Conservation (phyloP, 768 basidiomycete genomes). For the Boletellus ananiceps region DNA sequence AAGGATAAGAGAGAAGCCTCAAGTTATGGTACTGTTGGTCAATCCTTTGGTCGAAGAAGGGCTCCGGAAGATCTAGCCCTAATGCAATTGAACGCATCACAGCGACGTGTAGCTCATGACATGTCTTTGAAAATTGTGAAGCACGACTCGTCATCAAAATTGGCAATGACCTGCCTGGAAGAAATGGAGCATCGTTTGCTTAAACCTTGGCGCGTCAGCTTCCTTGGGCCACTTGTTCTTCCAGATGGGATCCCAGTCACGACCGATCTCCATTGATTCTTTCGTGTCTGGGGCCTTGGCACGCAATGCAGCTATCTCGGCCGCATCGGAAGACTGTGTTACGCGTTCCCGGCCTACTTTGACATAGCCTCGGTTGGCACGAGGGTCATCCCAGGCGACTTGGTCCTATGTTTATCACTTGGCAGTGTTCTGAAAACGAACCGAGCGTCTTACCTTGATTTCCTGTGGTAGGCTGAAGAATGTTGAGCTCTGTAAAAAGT, state of each 20-base stretch:
- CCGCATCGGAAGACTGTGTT: slow-evolving; percentile 63
- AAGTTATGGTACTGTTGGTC: slow-evolving; percentile 78
- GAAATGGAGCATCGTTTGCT: slow-evolving; percentile 69
- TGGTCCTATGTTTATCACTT: slow-evolving; percentile 37
- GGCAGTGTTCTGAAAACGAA: background rate
- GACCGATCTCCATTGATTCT: slow-evolving; percentile 86
- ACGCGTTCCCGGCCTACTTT: slow-evolving; percentile 77
- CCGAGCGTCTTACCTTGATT: slow-evolving; percentile 43
- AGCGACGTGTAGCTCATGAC: slow-evolving; percentile 67
- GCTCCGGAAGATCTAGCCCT: slow-evolving; percentile 67
- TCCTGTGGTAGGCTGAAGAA: slow-evolving; percentile 68
- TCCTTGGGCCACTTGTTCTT: slow-evolving; percentile 79
- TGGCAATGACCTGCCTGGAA: slow-evolving; percentile 46
- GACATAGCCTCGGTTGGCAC: slow-evolving; percentile 83
- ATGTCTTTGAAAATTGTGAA: slow-evolving; percentile 42
- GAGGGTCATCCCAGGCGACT: slow-evolving; percentile 81
- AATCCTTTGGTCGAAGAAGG: slow-evolving; percentile 72
- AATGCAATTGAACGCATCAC: slow-evolving; percentile 87
- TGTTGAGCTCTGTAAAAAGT: slow-evolving; percentile 53
- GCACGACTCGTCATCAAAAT: background rate
- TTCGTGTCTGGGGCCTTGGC: slow-evolving; percentile 74
- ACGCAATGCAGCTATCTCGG: slow-evolving; percentile 72
- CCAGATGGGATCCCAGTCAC: slow-evolving; percentile 75
- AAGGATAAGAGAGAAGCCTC: slow-evolving; percentile 75
- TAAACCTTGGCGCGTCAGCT: slow-evolving; percentile 59